phyloP scores from a whole-genome alignment of 31 red algal species.

The Odonthalia washingtoniensis region DNA sequence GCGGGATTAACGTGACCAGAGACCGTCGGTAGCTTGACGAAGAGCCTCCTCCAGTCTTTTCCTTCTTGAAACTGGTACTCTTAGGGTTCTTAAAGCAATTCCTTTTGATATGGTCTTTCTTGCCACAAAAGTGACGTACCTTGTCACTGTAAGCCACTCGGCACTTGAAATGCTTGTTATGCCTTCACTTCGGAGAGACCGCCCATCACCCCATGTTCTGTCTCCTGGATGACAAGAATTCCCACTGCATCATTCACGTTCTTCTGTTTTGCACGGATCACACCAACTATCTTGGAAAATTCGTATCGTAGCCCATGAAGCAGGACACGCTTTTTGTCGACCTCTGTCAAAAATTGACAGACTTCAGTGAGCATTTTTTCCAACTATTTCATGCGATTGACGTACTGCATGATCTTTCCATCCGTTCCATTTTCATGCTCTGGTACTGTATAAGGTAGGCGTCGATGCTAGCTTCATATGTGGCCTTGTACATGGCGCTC shows the following conservation, averaged over 20 bases:
- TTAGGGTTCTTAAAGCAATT: conserved; percentile 9
- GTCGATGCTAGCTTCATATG: too few species aligned
- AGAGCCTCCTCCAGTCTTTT: background rate
- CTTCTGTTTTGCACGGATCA: conserved; percentile 24
- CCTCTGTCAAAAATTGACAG: background rate
- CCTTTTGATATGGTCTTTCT: conserved; percentile 18
- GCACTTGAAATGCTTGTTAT: conserved; percentile 2
- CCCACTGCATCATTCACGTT: background rate
- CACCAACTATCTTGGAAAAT: conserved; percentile 31
- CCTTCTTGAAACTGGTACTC: background rate
- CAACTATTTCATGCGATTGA: conserved; percentile 31
- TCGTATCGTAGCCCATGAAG: conserved; percentile 27
- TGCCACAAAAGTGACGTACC: background rate
- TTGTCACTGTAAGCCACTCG: background rate
- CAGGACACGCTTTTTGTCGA: conserved; percentile 26
- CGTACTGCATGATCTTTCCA: too few species aligned
- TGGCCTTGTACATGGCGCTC: conserved; percentile 1
- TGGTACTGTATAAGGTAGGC: conserved; percentile 39
- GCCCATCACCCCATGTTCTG: background rate
- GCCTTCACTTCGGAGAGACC: background rate
- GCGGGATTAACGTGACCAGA: background rate
- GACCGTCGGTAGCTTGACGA: background rate
- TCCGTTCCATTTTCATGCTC: conserved; percentile 27
- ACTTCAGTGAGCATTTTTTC: conserved; percentile 4
- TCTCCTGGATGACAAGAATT: conserved; percentile 7